Base-by-base conservation (phyloP, 2,329 filamentous ascomycete genomes). In the Fusarium sp. region DNA sequence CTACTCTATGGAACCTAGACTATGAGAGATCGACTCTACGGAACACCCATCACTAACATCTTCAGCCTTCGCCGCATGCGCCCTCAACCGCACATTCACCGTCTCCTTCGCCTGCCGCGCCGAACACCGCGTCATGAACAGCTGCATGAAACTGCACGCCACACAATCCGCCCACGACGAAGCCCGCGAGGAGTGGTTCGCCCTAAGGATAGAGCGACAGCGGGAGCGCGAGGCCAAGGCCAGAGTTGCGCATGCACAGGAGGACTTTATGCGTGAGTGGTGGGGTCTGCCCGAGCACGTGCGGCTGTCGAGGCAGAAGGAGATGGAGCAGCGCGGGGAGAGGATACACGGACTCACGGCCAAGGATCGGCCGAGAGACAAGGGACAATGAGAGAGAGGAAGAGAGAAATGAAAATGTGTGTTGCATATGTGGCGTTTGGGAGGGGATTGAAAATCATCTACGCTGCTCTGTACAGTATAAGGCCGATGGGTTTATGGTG, bases 141-240 rank as follows among this genome's bases (percentile, higher is more conserved):
- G 83, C 65, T 99, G 96, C 83, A 97, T 99, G 94, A 85, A 94
- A 71, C 80, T 85, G 56, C 91, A 96, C 81, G 94, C 95, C 56
- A 96, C 92, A 68, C 92, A 90, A 67, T 89, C 87, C 55, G 93
- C 96, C 78, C 87, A 96, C 79, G 96, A 99, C 81, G 89, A 89
- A 24, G 96, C 96, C 67, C 85, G 96, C 52, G 92, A 94, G 79
- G 94, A 98, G 77, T 99, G 96, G 96, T 98, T 98, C 79, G 88
- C 89, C 51, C 85, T 87, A 67, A 86, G 92, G 51, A 84, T 92
- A 72, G 88, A 93, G 81, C 85, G 94, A 56, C 86, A 89, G 72
- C 82, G 82, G 58, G 88, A 91, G 78, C 82, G 89, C 37, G 90
- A 93, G 78, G 84, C 85, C 65, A 89, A 90, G 73, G 84, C 86